phyloP scores from a whole-genome alignment of 768 basidiomycete genomes.

The Agrocybe praecox region DNA sequence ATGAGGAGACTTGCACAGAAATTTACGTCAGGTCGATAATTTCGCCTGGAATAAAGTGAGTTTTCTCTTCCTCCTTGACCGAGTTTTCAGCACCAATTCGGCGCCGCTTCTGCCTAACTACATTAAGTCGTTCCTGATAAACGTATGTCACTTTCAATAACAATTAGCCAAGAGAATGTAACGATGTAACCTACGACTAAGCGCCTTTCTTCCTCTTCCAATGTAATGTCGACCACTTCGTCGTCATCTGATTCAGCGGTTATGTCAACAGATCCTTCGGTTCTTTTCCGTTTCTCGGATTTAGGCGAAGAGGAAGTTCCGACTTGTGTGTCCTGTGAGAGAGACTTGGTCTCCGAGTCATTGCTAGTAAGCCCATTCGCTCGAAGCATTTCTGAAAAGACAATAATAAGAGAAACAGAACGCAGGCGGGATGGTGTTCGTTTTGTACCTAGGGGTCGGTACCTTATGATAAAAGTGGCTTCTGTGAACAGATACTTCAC shows the following conservation, averaged over 20 bases:
- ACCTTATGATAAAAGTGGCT: slow-evolving; percentile 3
- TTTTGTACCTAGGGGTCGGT: slow-evolving; percentile 1
- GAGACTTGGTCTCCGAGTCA: neutral
- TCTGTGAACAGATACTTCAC: neutral
- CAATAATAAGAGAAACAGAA: too few species aligned
- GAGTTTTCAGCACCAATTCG: neutral
- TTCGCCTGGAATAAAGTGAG: slow-evolving; percentile 3
- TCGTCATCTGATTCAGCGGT: neutral
- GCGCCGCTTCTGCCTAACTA: neutral
- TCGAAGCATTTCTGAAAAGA: slow-evolving; percentile 6
- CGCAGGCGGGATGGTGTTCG: neutral
- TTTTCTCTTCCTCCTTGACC: neutral
- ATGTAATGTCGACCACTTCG: neutral
- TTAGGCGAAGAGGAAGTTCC: neutral
- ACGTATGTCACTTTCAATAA: neutral
- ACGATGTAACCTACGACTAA: neutral
- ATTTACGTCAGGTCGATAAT: slow-evolving; percentile 6
- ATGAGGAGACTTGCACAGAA: neutral
- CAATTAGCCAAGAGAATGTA: neutral
- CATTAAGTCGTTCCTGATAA: neutral
- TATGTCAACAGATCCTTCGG: neutral
- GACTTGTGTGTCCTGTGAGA: neutral
- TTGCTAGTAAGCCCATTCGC: slow-evolving; percentile 4
- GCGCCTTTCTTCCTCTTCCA: neutral
- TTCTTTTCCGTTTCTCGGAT: neutral